Base-by-base conservation (phyloP, 495 filamentous ascomycete genomes). In the Delitschia confertaspora region DNA sequence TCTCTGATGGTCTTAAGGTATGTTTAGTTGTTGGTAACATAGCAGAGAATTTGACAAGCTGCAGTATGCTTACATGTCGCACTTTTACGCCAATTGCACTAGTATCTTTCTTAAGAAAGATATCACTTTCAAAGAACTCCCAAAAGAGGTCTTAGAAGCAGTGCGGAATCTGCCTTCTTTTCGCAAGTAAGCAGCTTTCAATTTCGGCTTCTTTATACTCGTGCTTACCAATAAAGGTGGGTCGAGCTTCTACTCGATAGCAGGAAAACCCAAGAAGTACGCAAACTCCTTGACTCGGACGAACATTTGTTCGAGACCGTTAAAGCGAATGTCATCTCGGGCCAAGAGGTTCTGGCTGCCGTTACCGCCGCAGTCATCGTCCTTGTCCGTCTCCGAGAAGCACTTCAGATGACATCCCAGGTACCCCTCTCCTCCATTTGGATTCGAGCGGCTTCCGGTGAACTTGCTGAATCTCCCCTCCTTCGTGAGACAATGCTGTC, bases 51-150 rank as follows among this genome's bases (percentile, higher is more conserved):
- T 41, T 50, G 16, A 51, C 26, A 14, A 21, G 35, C 34, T 37
- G 9, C 49, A 93, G 82, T 95, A 95, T 64, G 76, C 80, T 10
- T 89, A 91, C 52, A 95, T 98, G 89, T 86, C 82, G 21, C 86
- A 94, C 60, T 95, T 93, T 60, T 96, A 89, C 57, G 84, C 84
- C 29, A 95, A 96, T 60, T 76, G 85, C 0, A 65, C 94, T n/a
- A 82, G 83, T 31, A 64, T 86, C 13, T 66, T 93, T 25, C 67
- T 75, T 13, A 62, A 65, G 1, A 38, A 45, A 9, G 43, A 45
- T 16, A 11, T 59, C 1, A 25, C 50, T 4, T 45, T 49, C 16
- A 49, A 69, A 2, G 45, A 72, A 0, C 35, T 78, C 16, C 65
- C 76, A 35, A 53, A 62, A 6, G 70, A 80, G 22, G 79, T 91